Evolutionary conservation across 257 asterid genomes (phyloP), one percentile per base, ranked within the genome.

Genomic region (Coffea canephora): DNA sequence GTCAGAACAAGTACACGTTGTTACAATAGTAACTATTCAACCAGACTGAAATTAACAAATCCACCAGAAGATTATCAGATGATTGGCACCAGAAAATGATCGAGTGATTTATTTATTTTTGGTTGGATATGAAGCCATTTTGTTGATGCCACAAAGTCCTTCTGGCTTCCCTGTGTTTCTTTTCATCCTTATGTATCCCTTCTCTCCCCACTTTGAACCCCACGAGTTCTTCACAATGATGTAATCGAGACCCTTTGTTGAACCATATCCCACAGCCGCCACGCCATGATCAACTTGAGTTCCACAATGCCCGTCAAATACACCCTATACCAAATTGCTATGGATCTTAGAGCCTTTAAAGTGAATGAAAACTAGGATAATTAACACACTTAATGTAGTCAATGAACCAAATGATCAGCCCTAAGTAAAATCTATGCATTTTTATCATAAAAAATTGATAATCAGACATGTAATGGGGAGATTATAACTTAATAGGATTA

Each of bases 181-280:
- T 90, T 88, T 89, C 89, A 91, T 89, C 86, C 91, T 89, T 34
- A 91, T 88, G 78, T 79, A 89, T 12, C 94, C 91, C 46, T 89
- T 86, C 77, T 91, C 96, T 21, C 94, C 94, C 92, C 94, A 91
- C 69, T 82, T 86, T 2, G 90, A 80, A 13, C 94, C 94, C 96
- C 96, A 91, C 1, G 96, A 91, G 57, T 91, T 91, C 91, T 90
- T 90, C 62, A 91, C 90, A 13, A 87, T 82, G 6, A 88, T 67
- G 82, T 86, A 89, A 36, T 88, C 84, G 52, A 70, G 25, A 4
- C 80, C 77, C 46, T 57, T 81, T 27, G 73, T 41, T 49, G 84
- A 68, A 27, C 84, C 84, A 75, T 81, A 81, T 59, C 84, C 84
- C 41, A 81, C 73, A 5, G 84, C 84, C 57, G 84, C 84, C 77